Evolutionary conservation across 1,284 basidiomycete species (phyloP).

Genomic region (Fomes fomentarius): DNA sequence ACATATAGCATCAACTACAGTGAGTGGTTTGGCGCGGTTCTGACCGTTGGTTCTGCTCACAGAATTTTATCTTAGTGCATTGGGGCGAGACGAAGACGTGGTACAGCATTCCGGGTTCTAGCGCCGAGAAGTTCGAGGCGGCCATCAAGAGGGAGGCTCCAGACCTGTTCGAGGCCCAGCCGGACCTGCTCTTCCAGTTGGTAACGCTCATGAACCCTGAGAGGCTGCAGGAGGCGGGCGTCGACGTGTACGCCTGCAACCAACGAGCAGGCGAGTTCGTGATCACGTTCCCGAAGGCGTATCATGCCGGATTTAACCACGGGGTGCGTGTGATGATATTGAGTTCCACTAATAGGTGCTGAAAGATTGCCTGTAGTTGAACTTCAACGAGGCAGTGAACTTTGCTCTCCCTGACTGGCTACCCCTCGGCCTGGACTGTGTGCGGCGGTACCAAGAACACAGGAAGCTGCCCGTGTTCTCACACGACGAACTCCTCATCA

Average conservation of each 20-base stretch:
- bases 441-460: constrained; percentile 87
- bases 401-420: constrained; percentile 98
- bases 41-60: constrained; percentile 13
- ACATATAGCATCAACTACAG: constrained; percentile 96
- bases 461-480: constrained; percentile 96
- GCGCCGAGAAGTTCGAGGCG: constrained; percentile 95
- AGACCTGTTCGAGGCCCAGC: constrained; percentile 98
- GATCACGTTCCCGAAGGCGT: constrained; percentile 97
- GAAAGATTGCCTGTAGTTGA: constrained; percentile 60
- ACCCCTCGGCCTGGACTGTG: constrained; percentile 84
- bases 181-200: constrained; percentile 95
- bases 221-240: constrained; percentile 84
- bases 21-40: constrained; percentile 43
- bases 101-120: constrained; percentile 96
- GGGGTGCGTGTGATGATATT: constrained; percentile 57
- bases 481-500: constrained; percentile 95
- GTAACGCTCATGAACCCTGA: constrained; percentile 98
- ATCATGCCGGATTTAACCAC: constrained; percentile 99
- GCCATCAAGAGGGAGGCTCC: constrained; percentile 96
- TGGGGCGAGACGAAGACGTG: constrained; percentile 99
- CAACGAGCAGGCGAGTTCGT: constrained; percentile 98
- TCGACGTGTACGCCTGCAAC: constrained; percentile 94
- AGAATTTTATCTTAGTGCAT: constrained; percentile 70
- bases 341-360: constrained; percentile 4
- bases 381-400: constrained; percentile 99